Conservation (phyloP, 2,329 filamentous ascomycete genomes). For the Metarhizium robertsii region DNA sequence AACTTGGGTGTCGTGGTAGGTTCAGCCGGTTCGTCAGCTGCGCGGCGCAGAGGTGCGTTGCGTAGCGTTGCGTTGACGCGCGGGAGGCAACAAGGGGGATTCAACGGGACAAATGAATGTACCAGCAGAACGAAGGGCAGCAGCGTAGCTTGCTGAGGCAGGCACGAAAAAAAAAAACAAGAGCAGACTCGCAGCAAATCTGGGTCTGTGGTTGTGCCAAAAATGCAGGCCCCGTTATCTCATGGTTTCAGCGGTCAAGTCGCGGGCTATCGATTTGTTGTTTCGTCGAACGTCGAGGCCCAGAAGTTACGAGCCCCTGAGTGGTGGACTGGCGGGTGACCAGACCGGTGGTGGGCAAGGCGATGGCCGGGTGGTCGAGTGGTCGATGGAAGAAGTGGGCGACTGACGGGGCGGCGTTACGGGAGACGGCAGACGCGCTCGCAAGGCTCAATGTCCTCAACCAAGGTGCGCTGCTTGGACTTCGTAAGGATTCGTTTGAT, state of each 20-base stretch:
- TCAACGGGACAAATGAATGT: neutral
- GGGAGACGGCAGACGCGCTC: neutral
- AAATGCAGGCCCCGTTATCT: slow-evolving; percentile 26
- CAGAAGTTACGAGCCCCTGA: slow-evolving; percentile 14
- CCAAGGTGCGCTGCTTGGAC: no score
- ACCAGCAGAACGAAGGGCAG: neutral
- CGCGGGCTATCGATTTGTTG: slow-evolving; percentile 20
- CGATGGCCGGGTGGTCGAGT: no score
- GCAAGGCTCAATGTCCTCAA: no score
- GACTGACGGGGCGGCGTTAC: slow-evolving; percentile 6
- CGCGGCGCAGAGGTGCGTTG: slow-evolving; percentile 3
- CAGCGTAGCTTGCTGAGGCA: neutral
- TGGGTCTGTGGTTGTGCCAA: slow-evolving; percentile 22
- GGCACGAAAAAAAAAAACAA: slow-evolving; percentile 2
- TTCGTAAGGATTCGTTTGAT: no score
- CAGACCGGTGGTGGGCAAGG: neutral
- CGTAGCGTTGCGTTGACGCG: slow-evolving; percentile 4
- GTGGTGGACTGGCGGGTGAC: slow-evolving; percentile 6
- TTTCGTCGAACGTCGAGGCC: slow-evolving; percentile 17
- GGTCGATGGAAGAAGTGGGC: neutral
- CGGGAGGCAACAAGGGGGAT: slow-evolving; percentile 2
- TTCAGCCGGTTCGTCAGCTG: slow-evolving; percentile 4
- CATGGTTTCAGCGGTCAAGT: slow-evolving; percentile 29
- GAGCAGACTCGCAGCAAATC: slow-evolving; percentile 9
- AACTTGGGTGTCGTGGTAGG: neutral